Conservation (phyloP, 257 asterid genomes). For the Solanum lycopersicoides region DNA sequence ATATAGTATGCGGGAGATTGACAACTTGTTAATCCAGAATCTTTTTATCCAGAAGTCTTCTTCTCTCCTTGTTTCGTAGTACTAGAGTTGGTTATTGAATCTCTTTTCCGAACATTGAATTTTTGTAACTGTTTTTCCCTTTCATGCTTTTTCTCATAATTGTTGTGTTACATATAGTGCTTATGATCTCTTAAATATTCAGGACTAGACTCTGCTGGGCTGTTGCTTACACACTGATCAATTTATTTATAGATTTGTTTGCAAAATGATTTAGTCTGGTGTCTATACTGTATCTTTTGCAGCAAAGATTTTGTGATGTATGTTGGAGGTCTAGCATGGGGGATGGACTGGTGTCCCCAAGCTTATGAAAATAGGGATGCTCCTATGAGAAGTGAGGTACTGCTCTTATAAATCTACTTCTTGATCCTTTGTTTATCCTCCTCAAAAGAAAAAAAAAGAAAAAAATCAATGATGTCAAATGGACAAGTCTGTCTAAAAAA, state of each 20-base stretch:
- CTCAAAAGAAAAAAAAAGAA: background rate
- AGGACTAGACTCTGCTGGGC: background rate
- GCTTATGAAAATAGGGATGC: conserved; percentile 24
- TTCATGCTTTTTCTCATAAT: background rate
- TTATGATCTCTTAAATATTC: background rate
- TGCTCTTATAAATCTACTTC: background rate
- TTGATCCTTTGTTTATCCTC: background rate
- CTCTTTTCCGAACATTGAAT: background rate
- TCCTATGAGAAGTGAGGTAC: conserved; percentile 56
- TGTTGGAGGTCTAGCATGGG: conserved; percentile 92
- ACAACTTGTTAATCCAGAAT: background rate
- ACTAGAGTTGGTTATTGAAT: background rate
- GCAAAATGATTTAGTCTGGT: background rate
- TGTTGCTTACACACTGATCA: background rate
- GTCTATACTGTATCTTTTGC: conserved; percentile 17
- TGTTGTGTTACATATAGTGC: background rate
- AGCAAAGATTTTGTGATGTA: conserved; percentile 73
- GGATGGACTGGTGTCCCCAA: conserved; percentile 94
- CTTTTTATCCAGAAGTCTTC: background rate
- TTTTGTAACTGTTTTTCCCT: background rate
- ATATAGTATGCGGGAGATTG: background rate
- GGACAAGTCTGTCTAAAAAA: background rate
- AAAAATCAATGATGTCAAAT: background rate
- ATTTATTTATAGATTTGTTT: background rate
- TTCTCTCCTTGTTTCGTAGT: background rate